Conservation (phyloP, 2,329 filamentous ascomycete species). For the Tolypocladium tropicale region DNA sequence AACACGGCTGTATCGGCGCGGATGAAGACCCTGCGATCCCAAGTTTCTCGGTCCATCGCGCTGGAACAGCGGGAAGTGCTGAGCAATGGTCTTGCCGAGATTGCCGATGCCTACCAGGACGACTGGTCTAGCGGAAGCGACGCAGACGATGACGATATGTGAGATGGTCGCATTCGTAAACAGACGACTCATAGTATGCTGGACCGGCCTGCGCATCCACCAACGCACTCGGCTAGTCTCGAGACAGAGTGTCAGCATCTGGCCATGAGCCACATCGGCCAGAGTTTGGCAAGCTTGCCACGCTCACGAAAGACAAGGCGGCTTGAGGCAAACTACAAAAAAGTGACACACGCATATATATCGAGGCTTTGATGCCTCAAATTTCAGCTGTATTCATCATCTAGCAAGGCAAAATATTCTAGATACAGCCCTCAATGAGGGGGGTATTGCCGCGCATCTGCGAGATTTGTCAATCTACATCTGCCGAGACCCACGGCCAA, state of each 20-base stretch:
- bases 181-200: neutral
- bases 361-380: conserved; percentile 1
- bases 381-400: conserved; percentile 19
- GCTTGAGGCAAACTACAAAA: neutral
- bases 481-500: neutral
- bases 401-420: conserved; percentile 16
- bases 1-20: conserved; percentile 62
- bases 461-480: conserved; percentile 1
- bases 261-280: neutral
- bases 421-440: conserved; percentile 14
- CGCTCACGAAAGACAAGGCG: neutral
- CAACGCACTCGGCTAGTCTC: neutral
- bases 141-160: conserved; percentile 52
- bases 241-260: neutral
- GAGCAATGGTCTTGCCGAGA: conserved; percentile 69
- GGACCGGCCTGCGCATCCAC: neutral
- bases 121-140: conserved; percentile 76
- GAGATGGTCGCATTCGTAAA: conserved; percentile 3
- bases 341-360: neutral
- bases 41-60: conserved; percentile 52
- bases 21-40: conserved; percentile 54
- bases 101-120: conserved; percentile 82
- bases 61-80: conserved; percentile 76
- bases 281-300: neutral
- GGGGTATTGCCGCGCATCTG: conserved; percentile 8